Evolutionary conservation across 176 grass and related monocot genomes (phyloP), one percentile per base, ranked within the genome.

Genomic region (Dactylis glomerata): DNA sequence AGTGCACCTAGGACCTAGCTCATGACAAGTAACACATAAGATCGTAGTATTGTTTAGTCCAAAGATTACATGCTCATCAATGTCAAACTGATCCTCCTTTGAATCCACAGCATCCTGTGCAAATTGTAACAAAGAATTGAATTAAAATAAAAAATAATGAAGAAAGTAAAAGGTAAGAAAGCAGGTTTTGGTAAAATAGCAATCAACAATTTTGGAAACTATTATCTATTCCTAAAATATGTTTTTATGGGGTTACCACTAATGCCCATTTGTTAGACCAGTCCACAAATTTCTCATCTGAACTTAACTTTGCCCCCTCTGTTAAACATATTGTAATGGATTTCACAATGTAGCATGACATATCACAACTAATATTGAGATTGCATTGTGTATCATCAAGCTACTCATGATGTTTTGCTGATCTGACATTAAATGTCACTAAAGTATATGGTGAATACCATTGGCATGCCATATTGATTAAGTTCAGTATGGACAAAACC

Each of bases 1-100:
- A 22, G 50, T 54, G 50, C 50, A 54, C 50, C 3, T n/a, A n/a
- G n/a, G n/a, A n/a, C n/a, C 22, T 10, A 50, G 81, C 6, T 28
- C 32, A 8, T 63, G 36, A 32, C 1, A 70, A 42, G 40, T 5
- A 71, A 71, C n/a, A 26, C 1, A 73, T 45, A 9, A 73, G 41
- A 73, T 73, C 24, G 47, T 73, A 6, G 15, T 47, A 47, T 47
- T 5, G 14, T 47, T 73, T 73, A 73, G 3, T 47, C 42, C 70
- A 47, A 3, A 19, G 8, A 73, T 73, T 73, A 73, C 70, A 47
- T 73, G 70, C 1, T 73, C 70, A 73, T 47, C 3, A 8, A 73
- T 73, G 70, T 47, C 70, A 73, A 73, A 73, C 4, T 47, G 70
- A 51, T 40, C 55, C 55, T 59, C n/a, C 55, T 86, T 80, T 64